Evolutionary conservation across 768 basidiomycete species (phyloP), one percentile per base, ranked within the genome.

Genomic region (Calocybe cyanea): DNA sequence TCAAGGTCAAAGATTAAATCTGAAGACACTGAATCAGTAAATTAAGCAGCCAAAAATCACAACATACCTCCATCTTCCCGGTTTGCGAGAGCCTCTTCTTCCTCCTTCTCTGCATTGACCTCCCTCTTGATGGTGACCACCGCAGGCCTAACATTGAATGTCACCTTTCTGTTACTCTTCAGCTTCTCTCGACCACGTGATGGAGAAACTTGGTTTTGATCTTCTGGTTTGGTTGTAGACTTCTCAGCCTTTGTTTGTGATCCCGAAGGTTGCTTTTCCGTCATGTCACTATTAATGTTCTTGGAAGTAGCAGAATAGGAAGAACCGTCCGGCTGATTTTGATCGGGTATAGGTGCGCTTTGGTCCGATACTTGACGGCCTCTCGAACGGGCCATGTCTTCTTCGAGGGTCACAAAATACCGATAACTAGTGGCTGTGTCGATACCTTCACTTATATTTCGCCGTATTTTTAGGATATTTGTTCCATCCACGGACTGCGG

Each of bases 1-100:
- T 90, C 87, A 52, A 88, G 66, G 42, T 79, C 77, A 51, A 90
- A 90, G 31, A 90, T 77, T 67, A 81, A 70, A 43, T 80, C 85
- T 84, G 50, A n/a, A n/a, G n/a, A n/a, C n/a, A n/a, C n/a, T 28
- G 24, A 39, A 35, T 35, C 34, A 47, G 18, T 24, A 25, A 28
- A 13, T 46, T 28, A 38, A 40, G 32, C 7, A 14, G 35, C 14
- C 35, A 1, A 24, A 41, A 38, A 38, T 43, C 42, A 42, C 51
- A 47, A 62, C 66, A 48, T 51, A 79, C 82, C 82, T 68, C 77
- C 73, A 20, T 64, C 59, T 40, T 63, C 66, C 25, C 65, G 49
- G 31, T 56, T 56, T 31, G 53, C 57, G 30, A 43, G 45, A 32
- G 56, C 57, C 18, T 57, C 61, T 44, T 66, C 63, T 32, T 61